Conservation (phyloP, 2,329 filamentous ascomycete species). For the Fusarium chuoi region DNA sequence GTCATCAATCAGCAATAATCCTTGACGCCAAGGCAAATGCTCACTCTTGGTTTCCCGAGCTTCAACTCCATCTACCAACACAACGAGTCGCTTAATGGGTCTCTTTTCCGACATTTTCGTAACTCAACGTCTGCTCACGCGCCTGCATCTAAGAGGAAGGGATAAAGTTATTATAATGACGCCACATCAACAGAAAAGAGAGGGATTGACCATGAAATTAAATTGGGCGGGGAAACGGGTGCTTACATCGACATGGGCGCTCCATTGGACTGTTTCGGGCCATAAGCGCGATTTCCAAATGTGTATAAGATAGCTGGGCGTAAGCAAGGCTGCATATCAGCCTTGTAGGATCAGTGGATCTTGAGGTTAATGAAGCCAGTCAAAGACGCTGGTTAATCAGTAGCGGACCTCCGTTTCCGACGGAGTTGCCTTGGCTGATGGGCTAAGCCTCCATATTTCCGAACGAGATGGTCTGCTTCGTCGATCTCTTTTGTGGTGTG, state of each 20-base stretch:
- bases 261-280: neutral
- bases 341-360: neutral
- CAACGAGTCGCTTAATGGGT: conserved; percentile 29
- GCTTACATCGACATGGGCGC: conserved; percentile 1
- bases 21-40: neutral
- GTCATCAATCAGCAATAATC: neutral
- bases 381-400: neutral
- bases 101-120: conserved; percentile 30
- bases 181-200: neutral
- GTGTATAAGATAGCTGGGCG: conserved; percentile 2
- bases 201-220: neutral
- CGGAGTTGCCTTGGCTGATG: neutral
- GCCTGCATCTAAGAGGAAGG: neutral
- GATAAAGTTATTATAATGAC: neutral
- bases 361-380: neutral
- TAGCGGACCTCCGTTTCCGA: neutral
- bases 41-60: conserved; percentile 26
- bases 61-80: conserved; percentile 38
- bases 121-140: neutral
- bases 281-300: conserved; percentile 13
- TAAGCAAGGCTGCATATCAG: conserved; percentile 20
- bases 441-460: neutral
- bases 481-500: neutral
- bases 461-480: neutral
- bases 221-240: neutral